phyloP scores from a whole-genome alignment of 1,284 basidiomycete species.

The Meripilus lineatus region DNA sequence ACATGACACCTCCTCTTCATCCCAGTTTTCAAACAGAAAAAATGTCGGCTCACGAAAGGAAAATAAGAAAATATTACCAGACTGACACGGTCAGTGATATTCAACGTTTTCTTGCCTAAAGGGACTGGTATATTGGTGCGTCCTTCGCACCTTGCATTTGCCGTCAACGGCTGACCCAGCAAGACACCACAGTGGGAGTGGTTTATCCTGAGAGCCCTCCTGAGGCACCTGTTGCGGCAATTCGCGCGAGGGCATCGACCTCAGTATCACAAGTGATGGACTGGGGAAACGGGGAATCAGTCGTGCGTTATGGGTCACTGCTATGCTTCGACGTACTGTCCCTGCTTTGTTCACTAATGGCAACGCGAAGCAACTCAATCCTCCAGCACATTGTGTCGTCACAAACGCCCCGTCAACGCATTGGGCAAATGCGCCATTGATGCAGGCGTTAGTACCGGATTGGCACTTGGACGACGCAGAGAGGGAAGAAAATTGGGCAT shows the following conservation, averaged over 20 bases:
- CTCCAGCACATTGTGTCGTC: conserved; percentile 33
- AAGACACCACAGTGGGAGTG: too few species aligned
- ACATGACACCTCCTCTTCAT: too few species aligned
- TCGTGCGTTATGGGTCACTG: conserved; percentile 20
- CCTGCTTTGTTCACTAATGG: conserved; percentile 50
- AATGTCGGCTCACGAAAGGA: too few species aligned
- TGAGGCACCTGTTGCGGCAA: conserved; percentile 43
- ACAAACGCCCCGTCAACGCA: conserved; percentile 40
- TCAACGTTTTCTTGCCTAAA: too few species aligned
- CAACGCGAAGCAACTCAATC: conserved; percentile 42
- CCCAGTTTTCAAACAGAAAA: too few species aligned
- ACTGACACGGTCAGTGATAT: too few species aligned
- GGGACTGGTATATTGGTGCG: too few species aligned
- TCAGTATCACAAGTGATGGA: conserved; percentile 46
- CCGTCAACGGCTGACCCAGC: too few species aligned
- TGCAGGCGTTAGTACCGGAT: conserved; percentile 34
- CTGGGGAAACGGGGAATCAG: conserved; percentile 19
- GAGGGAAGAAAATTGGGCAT: conserved; percentile 43
- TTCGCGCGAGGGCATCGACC: conserved; percentile 42
- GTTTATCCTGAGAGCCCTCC: conserved; percentile 26
- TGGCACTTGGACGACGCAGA: conserved; percentile 36
- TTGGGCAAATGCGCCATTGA: conserved; percentile 23
- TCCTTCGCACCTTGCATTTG: too few species aligned
- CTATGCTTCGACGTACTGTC: conserved; percentile 42
- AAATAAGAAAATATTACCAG: too few species aligned